A percentile compares a stretch with the other conserved stretches of the same genome.
phyloP scores from a whole-genome alignment of 306 rosid genomes.

The Arachis hypogaea region DNA sequence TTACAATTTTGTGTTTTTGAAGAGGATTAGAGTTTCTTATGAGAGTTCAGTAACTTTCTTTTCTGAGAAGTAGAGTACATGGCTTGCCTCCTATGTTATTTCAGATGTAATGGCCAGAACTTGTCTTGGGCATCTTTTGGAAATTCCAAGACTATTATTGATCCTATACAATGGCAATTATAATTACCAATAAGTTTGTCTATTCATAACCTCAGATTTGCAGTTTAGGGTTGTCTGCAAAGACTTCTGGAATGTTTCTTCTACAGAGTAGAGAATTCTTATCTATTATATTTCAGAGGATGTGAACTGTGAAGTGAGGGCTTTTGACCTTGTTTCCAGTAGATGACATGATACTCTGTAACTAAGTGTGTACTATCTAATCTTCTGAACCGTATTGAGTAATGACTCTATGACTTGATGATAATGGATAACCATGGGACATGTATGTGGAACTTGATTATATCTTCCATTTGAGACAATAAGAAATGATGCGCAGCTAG shows the following conservation, averaged over 20 bases:
- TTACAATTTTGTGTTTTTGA: not conserved
- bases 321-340: constrained; percentile 7
- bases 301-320: not conserved
- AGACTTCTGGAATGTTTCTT: not conserved
- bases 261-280: not conserved
- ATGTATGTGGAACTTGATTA: constrained; percentile 7
- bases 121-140: constrained; percentile 6
- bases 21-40: constrained; percentile 23
- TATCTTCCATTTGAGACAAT: constrained; percentile 8
- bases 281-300: constrained; percentile 14
- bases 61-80: not conserved
- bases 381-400: constrained; percentile 15
- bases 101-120: not conserved
- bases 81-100: constrained; percentile 8
- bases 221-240: constrained; percentile 4
- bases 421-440: not conserved
- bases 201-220: constrained; percentile 20
- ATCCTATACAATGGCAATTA: not conserved
- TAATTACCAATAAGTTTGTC: constrained; percentile 7
- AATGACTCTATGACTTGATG: constrained; percentile 3
- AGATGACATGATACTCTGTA: not conserved
- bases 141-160: not conserved
- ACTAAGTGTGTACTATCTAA: not conserved
- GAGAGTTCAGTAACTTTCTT: constrained; percentile 10
- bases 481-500: constrained; percentile 22